Base-by-base conservation (phyloP, 208 protist genomes). In the Blastocrithidia nonstop region DNA sequence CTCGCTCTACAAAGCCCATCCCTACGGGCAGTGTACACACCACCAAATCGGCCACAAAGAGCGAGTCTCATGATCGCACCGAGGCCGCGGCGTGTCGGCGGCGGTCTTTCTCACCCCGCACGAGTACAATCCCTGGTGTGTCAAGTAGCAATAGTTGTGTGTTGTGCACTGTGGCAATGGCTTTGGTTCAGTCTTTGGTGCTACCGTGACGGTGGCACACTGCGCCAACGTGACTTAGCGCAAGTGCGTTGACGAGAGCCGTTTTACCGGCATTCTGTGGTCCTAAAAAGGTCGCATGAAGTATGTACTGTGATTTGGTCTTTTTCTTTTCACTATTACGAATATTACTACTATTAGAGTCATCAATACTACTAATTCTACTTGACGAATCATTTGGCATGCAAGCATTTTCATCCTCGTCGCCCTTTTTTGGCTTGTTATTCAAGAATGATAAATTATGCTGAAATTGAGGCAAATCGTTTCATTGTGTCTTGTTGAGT, bases 211-310 rank as follows among this genome's bases (percentile, higher is more conserved):
- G 79, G 17, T 61, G 72, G 45, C 82, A 84, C n/a, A 91, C 80
- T 2, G 82, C 77, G 5, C 76, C 76, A 19, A 95, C 71, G 24
- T 86, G 73, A 36, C 63, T 74, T n/a, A 84, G 67, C 2, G 71
- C 74, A 26, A 92, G 54, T 4, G 80, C 66, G 53, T 95, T 95
- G 6, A 92, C 66, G 16, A 95, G 60, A 0, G 87, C 88, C 16
- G 87, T 87, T 54, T 95, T 95, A 3, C 87, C 87, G 6, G 68
- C 66, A 49, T 92, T 93, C 42, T 85, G 76, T 0, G 83, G 74
- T 0, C 87, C 87, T 6, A 95, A 47, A 6, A 93, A 64, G 4
- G 72, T 64, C 11, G 66, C 67, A 3, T 53, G 66, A 17, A 93
- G 48, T 6, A 77, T 43, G 19, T 66, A 64, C 43, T 29, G 41